Evolutionary conservation across 345 rosid genomes (phyloP), one percentile per base, ranked within the genome.

Genomic region (Dovyalis caffra): DNA sequence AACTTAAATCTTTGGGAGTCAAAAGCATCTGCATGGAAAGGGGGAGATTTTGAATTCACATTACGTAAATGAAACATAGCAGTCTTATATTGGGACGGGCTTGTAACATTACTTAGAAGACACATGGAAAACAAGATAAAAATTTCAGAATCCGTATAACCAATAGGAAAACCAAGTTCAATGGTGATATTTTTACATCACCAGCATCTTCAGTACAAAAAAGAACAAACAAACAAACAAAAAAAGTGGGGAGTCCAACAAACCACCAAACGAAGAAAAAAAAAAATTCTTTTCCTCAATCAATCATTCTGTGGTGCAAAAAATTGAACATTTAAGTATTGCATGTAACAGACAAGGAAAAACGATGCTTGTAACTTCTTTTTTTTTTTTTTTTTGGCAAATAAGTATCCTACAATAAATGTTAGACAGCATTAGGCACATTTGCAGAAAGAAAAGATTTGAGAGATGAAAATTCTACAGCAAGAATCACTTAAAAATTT

Each of bases 1-100:
- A 94, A 86, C 88, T 94, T 78, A 94, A 80, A 90, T 94, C 97
- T 84, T 94, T 91, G 61, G 97, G 90, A 67, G 96, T 90, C 79
- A 91, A 85, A 60, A 77, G 83, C 90, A 86, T 86, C 97, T 94
- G 90, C 86, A 83, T 53, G 64, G 66, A 80, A 37, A 45, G 25
- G n/a, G 49, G 31, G 72, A 61, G 71, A 74, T 69, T 34, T 34
- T 33, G n/a, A 31, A 33, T 66, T 40, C 32, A 29, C 8, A 47
- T 23, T 0, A 31, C 9, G 12, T 32, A 21, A 25, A 38, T 20
- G 11, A 51, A 9, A 25, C 71, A 65, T 6, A 1, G 21, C 45
- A 56, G 35, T 18, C 57, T 6, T 18, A 66, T 20, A 53, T 37
- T 66, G 56, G 56, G n/a, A 53, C 14, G 63, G 37, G 25, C 62